Base-by-base conservation (phyloP, 345 rosid genomes). In the Eucalyptus cloeziana region DNA sequence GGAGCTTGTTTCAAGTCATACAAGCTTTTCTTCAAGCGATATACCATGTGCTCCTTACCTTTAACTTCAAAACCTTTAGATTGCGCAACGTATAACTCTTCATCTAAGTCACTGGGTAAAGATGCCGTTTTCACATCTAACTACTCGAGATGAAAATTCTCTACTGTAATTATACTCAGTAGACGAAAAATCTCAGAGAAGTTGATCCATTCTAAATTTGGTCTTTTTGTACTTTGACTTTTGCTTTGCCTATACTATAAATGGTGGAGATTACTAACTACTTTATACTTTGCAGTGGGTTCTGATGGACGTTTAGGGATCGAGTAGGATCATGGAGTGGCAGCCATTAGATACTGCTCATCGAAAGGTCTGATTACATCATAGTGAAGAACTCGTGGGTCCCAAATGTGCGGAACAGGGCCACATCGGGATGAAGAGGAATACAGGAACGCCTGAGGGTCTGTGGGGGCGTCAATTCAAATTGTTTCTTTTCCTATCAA, bases 331-430 rank as follows among this genome's bases (percentile, higher is more conserved):
- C 69, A 25, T 60, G 15, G 64, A 1, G 31, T 25, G 67, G 58
- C 64, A 58, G 64, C 64, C 64, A 6, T 58, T 25, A 5, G 64
- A 58, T 25, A 5, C n/a, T 2, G 33, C n/a, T 62, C 99, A 89
- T 62, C 69, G 10, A 14, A 14, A 4, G 76, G 76, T 19, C 37
- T 64, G 37, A 13, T 30, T 30, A 7, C 33, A 30, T 62, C 33
- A 64, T n/a, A 64, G 37, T 13, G 71, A 64, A 64, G 54, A 15
- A 51, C 54, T 64, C 19, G 19, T 13, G 71, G 19, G 19, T 4
- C 58, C 60, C 71, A 64, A 64, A 64, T 13, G 19, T 13, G 19
- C 5, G 71, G 54, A 51, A 51, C 21, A 16, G 54, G 54, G 54
- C 21, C 54, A 51, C 21, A 60, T 51, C 54, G 7, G 54, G 54